phyloP scores from a whole-genome alignment of 352 stramenopile species.

The Pythium periplocum region DNA sequence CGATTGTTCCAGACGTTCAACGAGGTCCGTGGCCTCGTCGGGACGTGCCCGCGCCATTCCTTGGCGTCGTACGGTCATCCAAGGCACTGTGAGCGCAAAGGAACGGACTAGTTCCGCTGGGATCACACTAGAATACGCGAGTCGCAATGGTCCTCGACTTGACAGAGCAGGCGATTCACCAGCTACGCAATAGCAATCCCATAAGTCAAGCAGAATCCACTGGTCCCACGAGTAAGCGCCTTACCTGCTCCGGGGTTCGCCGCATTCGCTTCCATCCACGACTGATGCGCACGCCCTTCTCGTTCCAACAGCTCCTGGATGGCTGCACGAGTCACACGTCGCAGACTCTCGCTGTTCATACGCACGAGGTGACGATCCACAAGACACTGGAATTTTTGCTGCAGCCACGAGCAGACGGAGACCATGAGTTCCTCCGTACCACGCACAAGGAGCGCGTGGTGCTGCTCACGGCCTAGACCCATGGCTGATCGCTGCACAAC shows the following conservation, averaged over 20 bases:
- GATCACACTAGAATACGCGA: slow-evolving; percentile 11
- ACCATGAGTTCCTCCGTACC: slow-evolving; percentile 26
- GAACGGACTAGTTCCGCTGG: slow-evolving; percentile 8
- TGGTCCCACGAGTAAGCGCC: too few species aligned
- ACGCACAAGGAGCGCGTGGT: slow-evolving; percentile 23
- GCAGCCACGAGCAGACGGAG: slow-evolving; percentile 24
- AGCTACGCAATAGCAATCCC: too few species aligned
- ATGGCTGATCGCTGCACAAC: background rate
- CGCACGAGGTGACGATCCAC: slow-evolving; percentile 19
- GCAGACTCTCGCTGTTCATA: slow-evolving; percentile 17
- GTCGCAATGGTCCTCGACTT: slow-evolving; percentile 5
- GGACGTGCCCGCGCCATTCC: slow-evolving; percentile 8
- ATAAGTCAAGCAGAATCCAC: too few species aligned
- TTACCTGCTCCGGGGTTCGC: background rate
- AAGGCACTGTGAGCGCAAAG: slow-evolving; percentile 18
- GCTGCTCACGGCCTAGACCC: slow-evolving; percentile 5
- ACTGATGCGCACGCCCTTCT: slow-evolving; percentile 3
- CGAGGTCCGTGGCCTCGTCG: slow-evolving; percentile 6
- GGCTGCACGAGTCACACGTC: slow-evolving; percentile 10
- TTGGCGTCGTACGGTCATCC: slow-evolving; percentile 13
- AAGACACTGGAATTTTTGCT: slow-evolving; percentile 29
- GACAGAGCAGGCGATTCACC: background rate
- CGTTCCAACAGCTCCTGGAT: slow-evolving; percentile 14
- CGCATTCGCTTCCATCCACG: slow-evolving; percentile 1
- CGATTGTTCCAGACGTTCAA: slow-evolving; percentile 12